Base-by-base conservation (phyloP, 257 asterid genomes). In the Linaria vulgaris region DNA sequence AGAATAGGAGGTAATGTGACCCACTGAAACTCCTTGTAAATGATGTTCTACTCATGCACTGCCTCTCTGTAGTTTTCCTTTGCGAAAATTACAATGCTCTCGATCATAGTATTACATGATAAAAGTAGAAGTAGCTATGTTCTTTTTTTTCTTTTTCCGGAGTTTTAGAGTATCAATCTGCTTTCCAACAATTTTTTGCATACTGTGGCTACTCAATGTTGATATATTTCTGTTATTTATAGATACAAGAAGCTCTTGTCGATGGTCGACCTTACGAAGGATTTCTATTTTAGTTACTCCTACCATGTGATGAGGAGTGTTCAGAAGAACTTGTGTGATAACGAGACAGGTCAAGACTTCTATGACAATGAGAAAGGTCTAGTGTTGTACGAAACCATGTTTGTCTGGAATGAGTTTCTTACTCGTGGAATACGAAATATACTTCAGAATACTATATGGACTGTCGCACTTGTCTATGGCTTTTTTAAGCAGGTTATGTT, bases 201-300 rank as follows among this genome's bases (percentile, higher is more conserved):
- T 74, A 64, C 39, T 68, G 25, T 73, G 53, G 58, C 41, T 68
- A 59, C 56, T 56, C 19, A 72, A 56, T 62, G 19, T 45, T 55
- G 45, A 58, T 14, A 12, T 4, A 30, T 70, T 69, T 38, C 55
- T 72, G 68, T 66, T 78, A 76, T 56, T 51, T 30, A 48, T 53
- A 92, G 99, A 80, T 92, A 88, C 86, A 89, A 81, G 86, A 89
- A 82, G 87, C 96, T 92, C 72, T 78, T 92, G 59, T 64, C 91
- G 80, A 89, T 68, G 83, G 96, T 92, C 76, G 99, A 92, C 78
- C 99, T 92, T 60, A 89, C 99, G 0, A 92, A 92, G 86, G 97
- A 89, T 81, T 92, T 92, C 90, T 89, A 83, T 85, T 92, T 87
- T 71, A 92, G 99, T 73, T 92, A 92, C 85, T 92, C 99, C 52